Conservation (phyloP, 768 basidiomycete species). For the Hygrophoropsis aurantiaca region DNA sequence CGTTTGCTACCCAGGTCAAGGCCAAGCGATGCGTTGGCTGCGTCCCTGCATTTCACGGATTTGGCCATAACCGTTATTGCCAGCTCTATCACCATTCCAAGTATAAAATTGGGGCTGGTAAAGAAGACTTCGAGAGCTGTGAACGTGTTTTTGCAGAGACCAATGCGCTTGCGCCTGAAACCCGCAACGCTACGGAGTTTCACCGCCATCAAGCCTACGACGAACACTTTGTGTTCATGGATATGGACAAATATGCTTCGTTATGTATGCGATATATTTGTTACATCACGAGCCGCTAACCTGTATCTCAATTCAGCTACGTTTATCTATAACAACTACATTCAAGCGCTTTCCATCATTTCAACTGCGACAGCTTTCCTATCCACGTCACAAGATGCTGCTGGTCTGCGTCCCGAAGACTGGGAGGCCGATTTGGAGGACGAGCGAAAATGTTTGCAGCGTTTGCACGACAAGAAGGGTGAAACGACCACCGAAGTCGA, state of each 20-base stretch:
- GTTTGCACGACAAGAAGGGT: not conserved
- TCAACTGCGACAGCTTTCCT: not conserved
- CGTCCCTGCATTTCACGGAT: slow-evolving; percentile 34
- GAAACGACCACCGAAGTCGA: not conserved
- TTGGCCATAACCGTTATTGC: slow-evolving; percentile 33
- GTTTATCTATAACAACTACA: not conserved
- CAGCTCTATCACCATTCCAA: slow-evolving; percentile 32
- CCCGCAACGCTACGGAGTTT: not conserved
- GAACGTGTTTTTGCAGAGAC: not conserved
- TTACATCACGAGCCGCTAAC: not conserved
- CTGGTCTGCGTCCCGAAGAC: not conserved
- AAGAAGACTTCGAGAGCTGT: not conserved
- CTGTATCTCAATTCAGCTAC: not conserved
- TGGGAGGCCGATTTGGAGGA: not conserved
- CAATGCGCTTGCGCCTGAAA: not conserved
- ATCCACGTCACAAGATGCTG: not conserved
- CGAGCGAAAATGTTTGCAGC: not conserved
- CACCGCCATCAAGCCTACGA: not conserved
- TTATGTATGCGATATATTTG: not conserved
- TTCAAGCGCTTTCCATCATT: not conserved
- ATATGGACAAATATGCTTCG: not conserved
- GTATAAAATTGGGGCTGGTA: slow-evolving; percentile 27
- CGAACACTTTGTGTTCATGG: too few species aligned
- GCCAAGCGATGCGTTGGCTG: not conserved
- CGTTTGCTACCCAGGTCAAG: slow-evolving; percentile 9